These are phyloP conservation scores for Aspergillus saccharolyticus DNA, from an alignment of 495 filamentous ascomycete species.

Conservation along the genomic window DNA sequence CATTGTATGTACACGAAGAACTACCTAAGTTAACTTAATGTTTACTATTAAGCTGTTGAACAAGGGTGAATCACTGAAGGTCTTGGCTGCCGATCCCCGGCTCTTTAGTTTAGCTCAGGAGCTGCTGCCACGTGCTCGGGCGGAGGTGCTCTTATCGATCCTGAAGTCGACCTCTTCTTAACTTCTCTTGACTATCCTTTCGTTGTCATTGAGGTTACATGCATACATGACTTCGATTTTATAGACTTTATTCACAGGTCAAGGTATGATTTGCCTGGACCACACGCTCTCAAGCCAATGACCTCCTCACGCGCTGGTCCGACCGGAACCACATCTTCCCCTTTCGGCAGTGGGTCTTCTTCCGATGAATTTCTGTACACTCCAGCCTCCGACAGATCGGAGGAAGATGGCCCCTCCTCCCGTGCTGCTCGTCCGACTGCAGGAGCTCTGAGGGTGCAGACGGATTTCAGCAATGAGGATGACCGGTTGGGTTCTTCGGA, in stretches of 20 bases:
- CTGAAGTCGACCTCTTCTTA: neutral
- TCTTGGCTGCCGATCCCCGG: neutral
- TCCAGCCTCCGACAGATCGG: constrained; percentile 33
- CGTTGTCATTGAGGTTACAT: too few species aligned
- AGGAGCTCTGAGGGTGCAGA: constrained; percentile 31
- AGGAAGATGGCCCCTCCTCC: constrained; percentile 24
- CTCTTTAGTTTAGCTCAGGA: neutral
- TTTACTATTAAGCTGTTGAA: too few species aligned
- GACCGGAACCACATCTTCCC: constrained; percentile 23
- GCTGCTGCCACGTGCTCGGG: neutral
- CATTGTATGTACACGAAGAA: neutral
- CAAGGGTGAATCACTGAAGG: too few species aligned
- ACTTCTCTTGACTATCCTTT: neutral
- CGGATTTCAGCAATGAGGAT: constrained; percentile 27
- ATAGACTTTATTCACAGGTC: neutral
- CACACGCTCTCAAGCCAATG: constrained; percentile 16
- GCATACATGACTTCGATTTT: neutral
- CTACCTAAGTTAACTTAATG: too few species aligned
- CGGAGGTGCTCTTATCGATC: neutral
- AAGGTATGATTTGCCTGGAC: constrained; percentile 5
- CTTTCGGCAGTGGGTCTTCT: constrained; percentile 24
- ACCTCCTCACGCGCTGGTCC: constrained; percentile 22
- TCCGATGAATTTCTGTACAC: constrained; percentile 26
- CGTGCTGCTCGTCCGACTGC: constrained; percentile 13
- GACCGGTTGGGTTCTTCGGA: constrained; percentile 6